phyloP scores from a whole-genome alignment of 192 early-diverging fungal species.

The Backusella psychrophila region DNA sequence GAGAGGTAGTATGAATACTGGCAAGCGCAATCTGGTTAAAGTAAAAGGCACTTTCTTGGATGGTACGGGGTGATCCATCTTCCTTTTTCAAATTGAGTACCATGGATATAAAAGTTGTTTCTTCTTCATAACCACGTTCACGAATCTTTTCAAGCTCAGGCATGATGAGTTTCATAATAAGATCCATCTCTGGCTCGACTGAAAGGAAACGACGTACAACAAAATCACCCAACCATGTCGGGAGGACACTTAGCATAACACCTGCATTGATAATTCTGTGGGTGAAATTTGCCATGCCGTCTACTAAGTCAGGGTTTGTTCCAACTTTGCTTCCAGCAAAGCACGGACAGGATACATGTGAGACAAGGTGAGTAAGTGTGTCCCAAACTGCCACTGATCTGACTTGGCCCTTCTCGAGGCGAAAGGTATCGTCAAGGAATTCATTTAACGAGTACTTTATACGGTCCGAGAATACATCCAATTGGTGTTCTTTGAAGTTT shows the following conservation, averaged over 20 bases:
- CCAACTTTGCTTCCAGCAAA: slow-evolving; percentile 25
- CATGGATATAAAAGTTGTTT: slow-evolving; percentile 9
- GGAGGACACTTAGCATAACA: neutral
- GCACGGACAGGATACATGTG: slow-evolving; percentile 9
- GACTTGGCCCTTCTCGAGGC: neutral
- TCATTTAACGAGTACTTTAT: slow-evolving; percentile 12
- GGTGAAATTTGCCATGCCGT: slow-evolving; percentile 17
- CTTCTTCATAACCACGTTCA: neutral
- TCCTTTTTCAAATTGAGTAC: slow-evolving; percentile 5
- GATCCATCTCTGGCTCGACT: slow-evolving; percentile 15
- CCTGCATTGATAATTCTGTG: slow-evolving; percentile 21
- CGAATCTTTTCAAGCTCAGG: slow-evolving; percentile 11
- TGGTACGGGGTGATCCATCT: slow-evolving; percentile 5
- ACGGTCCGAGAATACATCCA: slow-evolving; percentile 17
- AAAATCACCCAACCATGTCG: slow-evolving; percentile 8
- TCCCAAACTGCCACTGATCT: neutral
- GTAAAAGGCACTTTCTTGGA: slow-evolving; percentile 19
- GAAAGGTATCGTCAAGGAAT: neutral
- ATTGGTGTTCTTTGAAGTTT: slow-evolving; percentile 15
- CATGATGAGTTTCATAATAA: slow-evolving; percentile 18
- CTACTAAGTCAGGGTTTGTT: slow-evolving; percentile 4
- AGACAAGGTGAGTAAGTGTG: neutral
- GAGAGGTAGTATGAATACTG: slow-evolving; percentile 30
- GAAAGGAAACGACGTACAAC: slow-evolving; percentile 5
- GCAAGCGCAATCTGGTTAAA: slow-evolving; percentile 22